A percentile compares a stretch with the other conserved stretches of the same genome.
Evolutionary conservation across 345 rosid genomes (phyloP).

Genomic region (Syzygium oleosum): DNA sequence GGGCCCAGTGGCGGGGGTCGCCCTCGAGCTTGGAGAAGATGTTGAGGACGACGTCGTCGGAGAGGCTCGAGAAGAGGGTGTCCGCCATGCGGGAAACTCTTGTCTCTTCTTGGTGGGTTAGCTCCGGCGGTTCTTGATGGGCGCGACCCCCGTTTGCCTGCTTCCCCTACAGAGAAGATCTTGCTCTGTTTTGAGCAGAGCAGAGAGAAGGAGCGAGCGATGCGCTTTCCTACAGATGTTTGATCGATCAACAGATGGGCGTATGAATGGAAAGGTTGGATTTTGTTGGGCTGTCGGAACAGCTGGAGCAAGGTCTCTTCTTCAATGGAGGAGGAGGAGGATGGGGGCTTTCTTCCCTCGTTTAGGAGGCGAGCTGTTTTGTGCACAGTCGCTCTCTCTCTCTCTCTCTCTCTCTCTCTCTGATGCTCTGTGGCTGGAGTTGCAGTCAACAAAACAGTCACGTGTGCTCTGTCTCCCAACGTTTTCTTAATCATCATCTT

Average conservation of each 20-base stretch:
- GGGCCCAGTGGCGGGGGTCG: slow-evolving; percentile 80
- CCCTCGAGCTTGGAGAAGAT: slow-evolving; percentile 84
- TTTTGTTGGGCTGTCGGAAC: background rate
- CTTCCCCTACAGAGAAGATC: background rate
- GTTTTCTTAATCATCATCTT: no score
- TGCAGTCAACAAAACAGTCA: background rate
- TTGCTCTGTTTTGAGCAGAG: background rate
- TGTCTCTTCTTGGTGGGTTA: fast-evolving
- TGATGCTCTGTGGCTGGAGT: background rate
- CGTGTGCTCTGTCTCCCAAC: background rate
- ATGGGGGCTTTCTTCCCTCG: no score
- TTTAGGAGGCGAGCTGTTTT: no score
- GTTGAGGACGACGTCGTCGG: slow-evolving; percentile 74
- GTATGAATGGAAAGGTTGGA: background rate
- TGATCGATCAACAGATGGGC: no score
- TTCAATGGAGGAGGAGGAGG: no score
- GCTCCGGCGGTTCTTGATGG: background rate
- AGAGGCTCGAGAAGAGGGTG: slow-evolving; percentile 38
- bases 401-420: background rate
- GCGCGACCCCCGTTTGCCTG: background rate
- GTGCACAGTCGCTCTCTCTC: no score
- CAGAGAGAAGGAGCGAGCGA: background rate
- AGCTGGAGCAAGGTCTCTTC: no score
- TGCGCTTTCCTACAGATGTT: background rate
- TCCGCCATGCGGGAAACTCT: slow-evolving; percentile 19